Evolutionary conservation across 225 moss, liverwort and hornwort species (phyloP), one percentile per base, ranked within the genome.

Genomic region (Pseudoscleropodium purum): DNA sequence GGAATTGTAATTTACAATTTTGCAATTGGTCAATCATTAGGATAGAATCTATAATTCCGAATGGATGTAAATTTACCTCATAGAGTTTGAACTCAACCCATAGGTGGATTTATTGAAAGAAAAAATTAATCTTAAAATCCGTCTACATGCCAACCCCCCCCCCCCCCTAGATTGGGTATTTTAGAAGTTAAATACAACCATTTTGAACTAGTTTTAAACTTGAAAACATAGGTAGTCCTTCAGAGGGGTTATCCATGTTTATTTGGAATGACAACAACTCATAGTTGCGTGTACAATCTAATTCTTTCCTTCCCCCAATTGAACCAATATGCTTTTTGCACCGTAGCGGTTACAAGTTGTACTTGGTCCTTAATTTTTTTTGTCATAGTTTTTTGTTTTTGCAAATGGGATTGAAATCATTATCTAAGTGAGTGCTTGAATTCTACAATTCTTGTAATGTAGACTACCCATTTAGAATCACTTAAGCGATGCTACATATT

Each of bases 151-250:
- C n/a, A n/a, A n/a, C n/a, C n/a, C n/a, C n/a, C n/a, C n/a, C n/a
- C n/a, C n/a, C n/a, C n/a, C n/a, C n/a, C n/a, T n/a, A n/a, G n/a
- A n/a, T n/a, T 52, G 52, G 52, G 15, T 15, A 52, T n/a, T 52
- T 13, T 52, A 52, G 15, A 15, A 52, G 15, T 52, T 52, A 52
- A 2, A 23, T n/a, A 69, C 1, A 0, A 69, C 2, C 37, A n/a
- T n/a, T 69, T 23, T 23, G 13, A 69, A 69, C 1, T 6, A 69
- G 0, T 69, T 19, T 12, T 7, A 2, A 7, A 3, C n/a, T 6
- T 23, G 19, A 69, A 23, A n/a, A 13, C 7, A 13, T 3, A n/a
- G 1, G 2, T 0, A 2, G 0, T n/a, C 7, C 4, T n/a, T 23
- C 7, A 13, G 12, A 1, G 6, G 2, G 3, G 7, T 61, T 12